Percentiles rank a stretch among this genome's conserved stretches.
These are phyloP conservation scores for Solanum chiquidenum DNA, from an alignment of 257 asterid species.

Conservation along the genomic window DNA sequence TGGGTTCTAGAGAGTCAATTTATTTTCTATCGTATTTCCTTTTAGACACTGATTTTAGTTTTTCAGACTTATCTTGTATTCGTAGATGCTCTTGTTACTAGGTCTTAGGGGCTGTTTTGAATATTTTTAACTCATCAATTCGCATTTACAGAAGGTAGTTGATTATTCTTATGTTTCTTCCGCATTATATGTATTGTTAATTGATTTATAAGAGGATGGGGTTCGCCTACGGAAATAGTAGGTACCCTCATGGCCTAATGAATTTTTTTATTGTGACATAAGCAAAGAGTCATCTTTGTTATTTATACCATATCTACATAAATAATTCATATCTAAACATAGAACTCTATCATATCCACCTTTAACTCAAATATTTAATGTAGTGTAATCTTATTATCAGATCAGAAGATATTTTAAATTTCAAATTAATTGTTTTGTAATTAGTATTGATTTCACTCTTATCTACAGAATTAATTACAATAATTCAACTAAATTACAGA, in stretches of 20 bases:
- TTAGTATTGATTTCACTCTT: not conserved
- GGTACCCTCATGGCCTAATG: not conserved
- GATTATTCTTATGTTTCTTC: too few relatives aligned
- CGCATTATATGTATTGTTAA: too few relatives aligned
- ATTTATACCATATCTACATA: not conserved
- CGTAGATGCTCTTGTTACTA: too few relatives aligned
- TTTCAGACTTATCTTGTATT: too few relatives aligned
- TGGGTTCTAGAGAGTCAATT: too few relatives aligned
- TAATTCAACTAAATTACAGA: not conserved
- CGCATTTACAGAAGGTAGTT: not conserved
- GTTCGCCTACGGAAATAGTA: not conserved
- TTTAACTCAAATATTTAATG: not conserved
- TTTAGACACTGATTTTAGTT: too few relatives aligned
- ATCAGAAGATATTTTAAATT: not conserved
- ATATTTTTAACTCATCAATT: too few relatives aligned
- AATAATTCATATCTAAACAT: not conserved
- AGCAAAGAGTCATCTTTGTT: not conserved
- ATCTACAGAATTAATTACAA: not conserved
- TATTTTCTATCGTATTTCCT: too few relatives aligned
- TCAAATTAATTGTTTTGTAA: not conserved
- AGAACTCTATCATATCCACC: not conserved
- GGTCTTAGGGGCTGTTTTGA: too few relatives aligned
- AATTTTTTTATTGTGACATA: not conserved
- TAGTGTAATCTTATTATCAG: not conserved
- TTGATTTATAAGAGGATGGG: too few relatives aligned